These are phyloP conservation scores for Fusarium nelsonii DNA, from an alignment of 2,329 filamentous ascomycete genomes.

Conservation along the genomic window DNA sequence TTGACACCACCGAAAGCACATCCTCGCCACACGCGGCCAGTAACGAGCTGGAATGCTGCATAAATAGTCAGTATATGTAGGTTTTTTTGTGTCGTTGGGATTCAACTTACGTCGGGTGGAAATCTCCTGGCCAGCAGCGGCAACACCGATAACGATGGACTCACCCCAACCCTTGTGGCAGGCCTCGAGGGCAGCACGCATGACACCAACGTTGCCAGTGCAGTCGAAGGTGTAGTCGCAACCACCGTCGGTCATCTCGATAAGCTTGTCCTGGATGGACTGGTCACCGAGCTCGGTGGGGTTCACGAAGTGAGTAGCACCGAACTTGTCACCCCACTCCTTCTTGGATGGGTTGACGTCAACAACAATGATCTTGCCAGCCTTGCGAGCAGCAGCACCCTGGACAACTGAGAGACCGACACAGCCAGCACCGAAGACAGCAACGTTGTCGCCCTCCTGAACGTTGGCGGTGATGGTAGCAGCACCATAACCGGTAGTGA, in stretches of 20 bases:
- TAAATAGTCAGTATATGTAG: slow-evolving; percentile 44
- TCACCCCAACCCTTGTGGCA: slow-evolving; percentile 99
- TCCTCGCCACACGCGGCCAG: slow-evolving; percentile 96
- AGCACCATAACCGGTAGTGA: slow-evolving; percentile 97
- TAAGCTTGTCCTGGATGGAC: slow-evolving; percentile 89
- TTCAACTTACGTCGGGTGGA: slow-evolving; percentile 83
- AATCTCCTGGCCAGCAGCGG: slow-evolving; percentile 96
- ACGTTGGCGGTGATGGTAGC: slow-evolving; percentile 93
- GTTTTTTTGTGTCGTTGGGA: neutral
- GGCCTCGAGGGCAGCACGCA: slow-evolving; percentile 94
- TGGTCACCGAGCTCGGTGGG: slow-evolving; percentile 82
- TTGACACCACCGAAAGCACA: slow-evolving; percentile 99
- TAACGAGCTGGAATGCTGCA: slow-evolving; percentile 96
- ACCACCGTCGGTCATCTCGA: slow-evolving; percentile 98
- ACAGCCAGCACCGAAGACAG: slow-evolving; percentile 95
- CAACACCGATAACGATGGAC: slow-evolving; percentile 97
- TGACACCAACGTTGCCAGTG: slow-evolving; percentile 96
- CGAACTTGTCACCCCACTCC: slow-evolving; percentile 93
- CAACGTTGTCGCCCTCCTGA: slow-evolving; percentile 89
- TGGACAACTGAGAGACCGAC: slow-evolving; percentile 96
- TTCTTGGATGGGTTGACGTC: slow-evolving; percentile 90
- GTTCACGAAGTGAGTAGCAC: slow-evolving; percentile 97
- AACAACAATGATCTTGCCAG: slow-evolving; percentile 79
- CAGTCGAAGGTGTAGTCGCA: slow-evolving; percentile 99
- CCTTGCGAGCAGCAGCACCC: slow-evolving; percentile 87